phyloP scores from a whole-genome alignment of 495 filamentous ascomycete species.

The Xylaria scruposa region DNA sequence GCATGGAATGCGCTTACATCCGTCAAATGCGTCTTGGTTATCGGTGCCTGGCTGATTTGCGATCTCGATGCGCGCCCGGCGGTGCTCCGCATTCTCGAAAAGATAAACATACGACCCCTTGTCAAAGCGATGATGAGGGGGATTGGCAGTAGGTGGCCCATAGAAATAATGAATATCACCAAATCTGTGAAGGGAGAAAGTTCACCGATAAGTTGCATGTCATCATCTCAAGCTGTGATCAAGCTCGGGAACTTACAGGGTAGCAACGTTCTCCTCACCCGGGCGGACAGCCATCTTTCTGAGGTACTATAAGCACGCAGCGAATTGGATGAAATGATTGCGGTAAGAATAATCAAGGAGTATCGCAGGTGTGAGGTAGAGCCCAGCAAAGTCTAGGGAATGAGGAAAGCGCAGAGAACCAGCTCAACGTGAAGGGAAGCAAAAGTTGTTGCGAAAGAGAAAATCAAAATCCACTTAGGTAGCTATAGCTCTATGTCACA shows the following conservation, averaged over 20 bases:
- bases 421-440: constrained; percentile 23
- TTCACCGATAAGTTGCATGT: constrained; percentile 12
- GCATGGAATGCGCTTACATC: constrained; percentile 62
- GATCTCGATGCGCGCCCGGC: constrained; percentile 77
- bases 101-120: constrained; percentile 89
- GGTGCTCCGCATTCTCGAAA: constrained; percentile 73
- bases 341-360: not conserved
- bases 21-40: constrained; percentile 90
- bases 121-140: constrained; percentile 84
- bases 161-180: constrained; percentile 93
- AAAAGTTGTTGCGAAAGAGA: constrained; percentile 19
- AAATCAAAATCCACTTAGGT: not conserved
- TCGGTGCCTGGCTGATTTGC: constrained; percentile 85
- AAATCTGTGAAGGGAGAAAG: constrained; percentile 62
- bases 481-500: constrained; percentile 20
- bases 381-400: not conserved
- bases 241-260: constrained; percentile 67
- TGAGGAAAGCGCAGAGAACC: constrained; percentile 19
- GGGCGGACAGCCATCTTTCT: constrained; percentile 73
- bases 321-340: not conserved
- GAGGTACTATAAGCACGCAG: not conserved
- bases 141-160: constrained; percentile 69
- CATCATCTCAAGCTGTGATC: not conserved
- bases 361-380: not conserved
- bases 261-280: constrained; percentile 80